A percentile compares a stretch with the other conserved stretches of the same genome.
Evolutionary conservation across 176 grass and related monocot species (phyloP).

Genomic region (Eleusine coracana): DNA sequence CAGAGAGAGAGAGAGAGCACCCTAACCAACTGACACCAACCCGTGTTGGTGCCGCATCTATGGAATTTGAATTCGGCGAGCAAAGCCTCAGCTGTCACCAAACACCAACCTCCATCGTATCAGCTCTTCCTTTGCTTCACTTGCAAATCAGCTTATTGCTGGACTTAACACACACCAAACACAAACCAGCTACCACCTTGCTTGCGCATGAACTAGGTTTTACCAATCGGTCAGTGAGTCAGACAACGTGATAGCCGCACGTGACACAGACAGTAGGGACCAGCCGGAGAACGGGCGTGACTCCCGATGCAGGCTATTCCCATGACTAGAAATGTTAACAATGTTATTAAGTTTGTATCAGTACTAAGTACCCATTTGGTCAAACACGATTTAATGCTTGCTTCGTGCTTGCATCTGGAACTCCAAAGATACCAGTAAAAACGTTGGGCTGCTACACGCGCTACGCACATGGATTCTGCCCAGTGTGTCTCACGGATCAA

Average conservation of each 20-base stretch:
- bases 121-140: not conserved
- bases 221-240: not conserved
- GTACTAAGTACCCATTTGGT: not conserved
- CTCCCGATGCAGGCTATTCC: not conserved
- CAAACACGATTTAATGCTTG: not conserved
- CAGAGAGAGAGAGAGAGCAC: too few species aligned
- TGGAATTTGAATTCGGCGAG: not conserved
- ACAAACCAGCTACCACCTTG: not conserved
- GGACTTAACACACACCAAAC: not conserved
- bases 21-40: constrained; percentile 11
- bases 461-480: too few species aligned
- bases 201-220: not conserved
- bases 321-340: not conserved
- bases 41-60: too few species aligned
- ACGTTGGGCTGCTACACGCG: not conserved
- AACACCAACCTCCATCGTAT: not conserved
- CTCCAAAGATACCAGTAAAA: not conserved
- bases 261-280: too few species aligned
- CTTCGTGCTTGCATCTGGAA: not conserved
- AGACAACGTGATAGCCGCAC: too few species aligned
- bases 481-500: too few species aligned
- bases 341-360: not conserved
- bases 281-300: not conserved
- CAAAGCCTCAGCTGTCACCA: not conserved
- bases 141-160: not conserved